These are phyloP conservation scores for Zizania latifolia DNA, from an alignment of 176 grass and related monocot species.

Conservation along the genomic window DNA sequence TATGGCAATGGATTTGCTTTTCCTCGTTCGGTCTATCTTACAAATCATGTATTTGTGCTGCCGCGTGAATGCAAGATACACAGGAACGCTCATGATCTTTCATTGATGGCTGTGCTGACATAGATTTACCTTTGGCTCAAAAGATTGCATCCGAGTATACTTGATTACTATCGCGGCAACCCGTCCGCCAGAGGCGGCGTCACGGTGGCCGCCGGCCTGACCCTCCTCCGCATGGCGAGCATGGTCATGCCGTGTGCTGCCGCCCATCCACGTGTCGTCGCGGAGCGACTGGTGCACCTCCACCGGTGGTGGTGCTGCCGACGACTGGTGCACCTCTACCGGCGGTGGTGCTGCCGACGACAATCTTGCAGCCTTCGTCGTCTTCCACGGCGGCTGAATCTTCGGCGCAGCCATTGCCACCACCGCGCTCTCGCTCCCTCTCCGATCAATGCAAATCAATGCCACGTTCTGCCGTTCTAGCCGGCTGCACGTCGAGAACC, in stretches of 20 bases:
- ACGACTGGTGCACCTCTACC: too few relatives aligned
- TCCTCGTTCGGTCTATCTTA: neutral
- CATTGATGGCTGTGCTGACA: neutral
- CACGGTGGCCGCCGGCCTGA: neutral
- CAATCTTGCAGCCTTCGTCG: too few relatives aligned
- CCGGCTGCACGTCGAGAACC: too few relatives aligned
- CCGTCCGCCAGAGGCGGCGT: neutral
- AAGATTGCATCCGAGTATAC: neutral
- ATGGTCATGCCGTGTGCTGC: slow-evolving; percentile 6
- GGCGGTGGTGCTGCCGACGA: too few relatives aligned
- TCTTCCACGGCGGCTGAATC: too few relatives aligned
- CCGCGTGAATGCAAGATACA: neutral
- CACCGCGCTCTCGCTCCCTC: too few relatives aligned
- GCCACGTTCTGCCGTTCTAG: too few relatives aligned
- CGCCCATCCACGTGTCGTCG: slow-evolving; percentile 7
- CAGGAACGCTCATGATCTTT: neutral
- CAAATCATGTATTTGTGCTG: neutral
- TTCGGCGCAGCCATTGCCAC: too few relatives aligned
- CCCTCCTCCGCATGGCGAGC: neutral
- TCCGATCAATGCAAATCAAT: too few relatives aligned
- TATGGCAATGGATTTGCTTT: neutral
- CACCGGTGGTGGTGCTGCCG: too few relatives aligned
- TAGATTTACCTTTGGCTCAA: neutral
- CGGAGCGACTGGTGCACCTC: slow-evolving; percentile 27
- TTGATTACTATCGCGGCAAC: neutral